Evolutionary conservation across 2,329 filamentous ascomycete species (phyloP).

Genomic region (Annulohypoxylon truncatum): DNA sequence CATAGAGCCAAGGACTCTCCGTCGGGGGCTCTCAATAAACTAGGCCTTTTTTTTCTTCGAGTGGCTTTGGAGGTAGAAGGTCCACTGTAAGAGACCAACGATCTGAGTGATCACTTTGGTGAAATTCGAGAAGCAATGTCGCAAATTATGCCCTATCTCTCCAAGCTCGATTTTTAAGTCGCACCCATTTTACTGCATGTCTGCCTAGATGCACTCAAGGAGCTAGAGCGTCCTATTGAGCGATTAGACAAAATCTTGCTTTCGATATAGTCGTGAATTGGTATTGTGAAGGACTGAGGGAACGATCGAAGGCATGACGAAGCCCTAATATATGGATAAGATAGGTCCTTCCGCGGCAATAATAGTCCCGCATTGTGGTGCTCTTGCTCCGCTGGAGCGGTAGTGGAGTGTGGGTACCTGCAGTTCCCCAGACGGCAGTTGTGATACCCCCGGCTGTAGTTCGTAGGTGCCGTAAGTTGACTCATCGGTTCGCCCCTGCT

Average conservation of each 20-base stretch:
- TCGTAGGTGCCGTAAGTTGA: neutral
- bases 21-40: no score
- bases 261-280: neutral
- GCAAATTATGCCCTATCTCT: neutral
- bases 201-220: neutral
- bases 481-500: no score
- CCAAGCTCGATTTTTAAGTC: neutral
- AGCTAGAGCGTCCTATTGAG: neutral
- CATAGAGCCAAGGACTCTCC: no score
- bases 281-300: neutral
- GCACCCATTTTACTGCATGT: no score
- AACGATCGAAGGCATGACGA: neutral
- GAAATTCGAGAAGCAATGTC: neutral
- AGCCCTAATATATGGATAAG: no score
- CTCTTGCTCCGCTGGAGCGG: neutral
- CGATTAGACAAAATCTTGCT: no score
- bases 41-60: no score
- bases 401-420: neutral
- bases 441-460: neutral
- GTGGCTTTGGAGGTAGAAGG: no score
- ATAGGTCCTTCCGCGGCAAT: neutral
- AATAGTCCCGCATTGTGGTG: no score
- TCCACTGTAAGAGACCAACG: no score
- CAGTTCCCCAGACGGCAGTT: conserved; percentile 1
- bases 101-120: no score